phyloP scores from a whole-genome alignment of 805 yeast species.

The Ogataea pilisensis region DNA sequence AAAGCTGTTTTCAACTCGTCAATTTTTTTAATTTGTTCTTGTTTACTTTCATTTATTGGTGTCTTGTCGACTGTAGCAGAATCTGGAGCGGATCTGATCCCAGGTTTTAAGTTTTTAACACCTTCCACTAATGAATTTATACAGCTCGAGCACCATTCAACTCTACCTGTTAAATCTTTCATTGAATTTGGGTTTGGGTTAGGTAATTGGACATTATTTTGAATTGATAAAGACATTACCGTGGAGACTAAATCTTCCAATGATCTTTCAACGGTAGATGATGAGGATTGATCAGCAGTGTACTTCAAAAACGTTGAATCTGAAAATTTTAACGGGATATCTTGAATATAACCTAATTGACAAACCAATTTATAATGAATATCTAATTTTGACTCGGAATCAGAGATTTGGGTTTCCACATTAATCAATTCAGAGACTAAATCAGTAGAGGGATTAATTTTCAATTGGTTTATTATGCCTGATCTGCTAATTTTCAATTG shows the following conservation, averaged over 20 bases:
- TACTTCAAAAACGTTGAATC: background rate
- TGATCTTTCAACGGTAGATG: conserved; percentile 21
- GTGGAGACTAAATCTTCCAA: conserved; percentile 45
- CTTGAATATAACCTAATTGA: conserved; percentile 44
- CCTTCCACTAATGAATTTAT: conserved; percentile 19
- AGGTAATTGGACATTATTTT: conserved; percentile 39
- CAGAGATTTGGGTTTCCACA: conserved; percentile 9
- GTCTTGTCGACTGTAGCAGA: background rate
- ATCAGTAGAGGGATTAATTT: background rate
- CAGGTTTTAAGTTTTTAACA: conserved; percentile 3
- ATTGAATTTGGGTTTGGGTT: conserved; percentile 20
- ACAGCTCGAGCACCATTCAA: conserved; percentile 30
- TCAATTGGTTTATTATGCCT: conserved; percentile 1
- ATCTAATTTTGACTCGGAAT: conserved; percentile 22
- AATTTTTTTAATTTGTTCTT: conserved; percentile 3
- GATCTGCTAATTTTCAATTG: conserved; percentile 8
- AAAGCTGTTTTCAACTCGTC: conserved; percentile 45
- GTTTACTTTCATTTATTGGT: background rate
- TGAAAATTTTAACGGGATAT: conserved; percentile 9
- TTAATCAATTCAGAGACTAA: conserved; percentile 3
- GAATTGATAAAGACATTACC: conserved; percentile 44
- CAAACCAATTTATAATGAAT: conserved; percentile 43
- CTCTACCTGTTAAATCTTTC: conserved; percentile 20
- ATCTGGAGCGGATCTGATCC: too few species aligned
- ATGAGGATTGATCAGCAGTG: background rate